Evolutionary conservation across 2,329 filamentous ascomycete species (phyloP), one percentile per base, ranked within the genome.

Genomic region (Alternaria viburni): DNA sequence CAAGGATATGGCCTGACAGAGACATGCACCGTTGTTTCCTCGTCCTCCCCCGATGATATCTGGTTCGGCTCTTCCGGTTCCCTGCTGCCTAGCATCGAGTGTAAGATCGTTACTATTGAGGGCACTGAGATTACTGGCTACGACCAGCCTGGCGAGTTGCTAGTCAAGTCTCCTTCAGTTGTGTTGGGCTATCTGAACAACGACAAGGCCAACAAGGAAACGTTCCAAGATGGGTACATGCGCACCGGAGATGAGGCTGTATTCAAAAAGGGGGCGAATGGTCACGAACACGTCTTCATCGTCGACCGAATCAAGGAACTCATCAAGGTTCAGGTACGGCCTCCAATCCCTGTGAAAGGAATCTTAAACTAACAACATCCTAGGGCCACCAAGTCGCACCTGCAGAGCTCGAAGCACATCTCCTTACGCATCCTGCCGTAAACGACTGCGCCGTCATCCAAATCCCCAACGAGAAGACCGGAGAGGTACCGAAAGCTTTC

Each of bases 161-260:
- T 92, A 17, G 87, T 97, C 21, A 91, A 93, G 76, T 88, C 88
- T 0, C 93, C 93, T 0, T 46, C 65, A 5, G 65, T 67, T 6
- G 89, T 91, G 0, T 80, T 97, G 0, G 94, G 94, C 1, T 97
- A 97, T 71, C 82, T 97, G 57, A 91, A 96, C 81, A 97, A 97
- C 74, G 89, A 91, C 47, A 90, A 91, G 73, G 93, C 94, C 4
- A 96, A 90, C 19, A 84, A 86, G 55, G 93, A 96, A 76, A 96
- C 93, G 0, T 97, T 93, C 73, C 84, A 89, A 2, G 89, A 93
- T 64, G 82, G 83, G 1, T 96, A 93, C 88, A 88, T 97, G 85
- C 87, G 87, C 44, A 97, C 94, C 0, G 94, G 94, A 6, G 94
- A 97, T 72, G 92, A 96, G 77, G 93, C 91, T 0, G 58, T 67